These are phyloP conservation scores for Cucurbita maxima DNA, from an alignment of 306 rosid species.

Conservation along the genomic window DNA sequence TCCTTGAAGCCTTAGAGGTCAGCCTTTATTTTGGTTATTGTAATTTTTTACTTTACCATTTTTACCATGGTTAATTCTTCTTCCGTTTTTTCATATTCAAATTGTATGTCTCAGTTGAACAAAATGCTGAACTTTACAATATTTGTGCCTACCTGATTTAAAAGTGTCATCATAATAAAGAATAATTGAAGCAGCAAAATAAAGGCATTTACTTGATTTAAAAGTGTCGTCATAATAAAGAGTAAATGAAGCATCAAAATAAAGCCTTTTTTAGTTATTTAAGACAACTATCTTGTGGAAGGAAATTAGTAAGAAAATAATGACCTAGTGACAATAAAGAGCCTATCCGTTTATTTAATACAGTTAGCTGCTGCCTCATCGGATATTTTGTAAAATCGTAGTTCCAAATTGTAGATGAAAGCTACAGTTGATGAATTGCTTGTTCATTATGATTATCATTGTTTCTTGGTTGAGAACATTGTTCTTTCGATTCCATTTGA, in stretches of 20 bases:
- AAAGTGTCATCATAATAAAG: not conserved
- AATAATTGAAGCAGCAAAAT: not conserved
- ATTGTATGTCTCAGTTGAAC: not conserved
- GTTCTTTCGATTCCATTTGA: not conserved
- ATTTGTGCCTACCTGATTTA: not conserved
- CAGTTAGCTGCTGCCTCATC: not conserved
- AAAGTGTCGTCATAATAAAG: not conserved
- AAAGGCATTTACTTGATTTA: not conserved
- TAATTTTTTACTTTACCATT: not conserved
- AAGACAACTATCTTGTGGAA: not conserved
- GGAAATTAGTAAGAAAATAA: not conserved
- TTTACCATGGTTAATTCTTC: not conserved
- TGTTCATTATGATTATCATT: not conserved
- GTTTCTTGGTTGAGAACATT: constrained; percentile 1
- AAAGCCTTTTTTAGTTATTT: not conserved
- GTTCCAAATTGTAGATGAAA: not conserved
- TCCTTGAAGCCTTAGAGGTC: constrained; percentile 66
- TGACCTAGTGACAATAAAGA: not conserved
- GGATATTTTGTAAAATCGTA: not conserved
- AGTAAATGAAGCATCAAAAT: not conserved
- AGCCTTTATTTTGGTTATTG: not conserved
- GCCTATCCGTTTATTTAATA: not conserved
- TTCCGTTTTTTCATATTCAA: not conserved
- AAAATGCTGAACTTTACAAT: not conserved
- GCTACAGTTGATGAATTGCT: not conserved